A percentile compares a stretch with the other conserved stretches of the same genome.
phyloP scores from a whole-genome alignment of 2,329 filamentous ascomycete species.

The Dothistroma pini region DNA sequence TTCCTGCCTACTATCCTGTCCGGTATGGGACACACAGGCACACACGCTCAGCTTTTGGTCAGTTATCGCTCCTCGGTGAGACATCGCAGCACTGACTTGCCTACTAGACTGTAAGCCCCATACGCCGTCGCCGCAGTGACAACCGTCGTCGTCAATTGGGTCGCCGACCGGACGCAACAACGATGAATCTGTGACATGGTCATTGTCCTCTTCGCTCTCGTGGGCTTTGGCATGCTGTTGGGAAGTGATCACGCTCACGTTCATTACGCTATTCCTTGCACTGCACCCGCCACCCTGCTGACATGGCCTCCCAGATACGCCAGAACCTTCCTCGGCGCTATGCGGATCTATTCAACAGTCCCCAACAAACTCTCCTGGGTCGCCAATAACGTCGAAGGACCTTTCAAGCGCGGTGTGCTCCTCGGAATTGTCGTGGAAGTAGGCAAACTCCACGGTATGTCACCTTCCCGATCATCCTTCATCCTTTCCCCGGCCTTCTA shows the following conservation, averaged over 20 bases:
- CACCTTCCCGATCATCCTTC: slow-evolving; percentile 1
- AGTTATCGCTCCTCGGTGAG: neutral
- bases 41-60: slow-evolving; percentile 15
- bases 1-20: slow-evolving; percentile 70
- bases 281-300: neutral
- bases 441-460: slow-evolving; percentile 74
- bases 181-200: slow-evolving; percentile 77
- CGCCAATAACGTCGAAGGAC: slow-evolving; percentile 84
- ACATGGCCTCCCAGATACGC: neutral
- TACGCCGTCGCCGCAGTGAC: slow-evolving; percentile 68
- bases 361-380: slow-evolving; percentile 82
- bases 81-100: neutral
- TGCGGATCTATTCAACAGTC: slow-evolving; percentile 42
- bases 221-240: slow-evolving; percentile 76
- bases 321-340: slow-evolving; percentile 16
- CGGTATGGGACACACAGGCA: slow-evolving; percentile 41
- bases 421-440: slow-evolving; percentile 81
- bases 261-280: slow-evolving; percentile 53
- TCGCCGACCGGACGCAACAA: slow-evolving; percentile 69
- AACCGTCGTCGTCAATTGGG: slow-evolving; percentile 66
- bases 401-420: slow-evolving; percentile 85
- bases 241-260: slow-evolving; percentile 60
- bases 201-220: slow-evolving; percentile 67
- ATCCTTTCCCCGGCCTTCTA: no score
- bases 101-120: slow-evolving; percentile 67